Conservation (phyloP, 768 basidiomycete genomes). For the Mycena haematopus region DNA sequence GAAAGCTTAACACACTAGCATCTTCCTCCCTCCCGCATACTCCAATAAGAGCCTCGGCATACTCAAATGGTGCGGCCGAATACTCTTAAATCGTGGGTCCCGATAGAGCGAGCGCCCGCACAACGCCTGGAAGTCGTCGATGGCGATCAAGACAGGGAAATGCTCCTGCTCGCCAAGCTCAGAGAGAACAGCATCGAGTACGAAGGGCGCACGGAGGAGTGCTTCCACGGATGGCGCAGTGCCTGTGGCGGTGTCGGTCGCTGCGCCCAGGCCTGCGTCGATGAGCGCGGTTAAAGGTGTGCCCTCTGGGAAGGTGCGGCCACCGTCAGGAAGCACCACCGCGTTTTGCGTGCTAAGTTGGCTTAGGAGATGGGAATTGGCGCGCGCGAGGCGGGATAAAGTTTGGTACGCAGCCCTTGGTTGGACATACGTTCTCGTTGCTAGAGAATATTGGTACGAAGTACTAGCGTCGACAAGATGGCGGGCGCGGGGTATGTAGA, state of each 20-base stretch:
- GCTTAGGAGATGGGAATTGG: constrained; percentile 57
- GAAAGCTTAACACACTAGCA: constrained; percentile 59
- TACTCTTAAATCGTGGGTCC: constrained; percentile 70
- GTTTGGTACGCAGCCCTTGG: constrained; percentile 67
- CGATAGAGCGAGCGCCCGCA: constrained; percentile 74
- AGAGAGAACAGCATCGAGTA: constrained; percentile 63
- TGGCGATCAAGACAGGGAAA: constrained; percentile 84
- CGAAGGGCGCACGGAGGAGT: constrained; percentile 51
- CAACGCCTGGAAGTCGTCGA: constrained; percentile 89
- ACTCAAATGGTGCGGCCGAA: constrained; percentile 81
- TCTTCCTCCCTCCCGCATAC: constrained; percentile 71
- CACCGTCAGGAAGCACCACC: constrained; percentile 31
- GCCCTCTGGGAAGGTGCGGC: constrained; percentile 50
- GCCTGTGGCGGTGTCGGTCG: constrained; percentile 30
- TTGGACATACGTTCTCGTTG: constrained; percentile 80
- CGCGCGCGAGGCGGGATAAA: constrained; percentile 64
- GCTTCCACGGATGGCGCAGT: background rate
- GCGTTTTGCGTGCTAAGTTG: constrained; percentile 46
- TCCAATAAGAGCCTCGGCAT: constrained; percentile 81
- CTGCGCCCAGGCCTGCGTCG: constrained; percentile 61
- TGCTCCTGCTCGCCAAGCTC: constrained; percentile 68
- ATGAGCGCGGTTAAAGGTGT: constrained; percentile 62
- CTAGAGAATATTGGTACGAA: constrained; percentile 73
- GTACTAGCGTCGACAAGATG: constrained; percentile 77
- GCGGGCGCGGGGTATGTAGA: constrained; percentile 74